Percentiles rank a stretch among this genome's conserved stretches.
These are phyloP conservation scores for Candida koratica DNA, from an alignment of 805 yeast genomes.

Conservation along the genomic window DNA sequence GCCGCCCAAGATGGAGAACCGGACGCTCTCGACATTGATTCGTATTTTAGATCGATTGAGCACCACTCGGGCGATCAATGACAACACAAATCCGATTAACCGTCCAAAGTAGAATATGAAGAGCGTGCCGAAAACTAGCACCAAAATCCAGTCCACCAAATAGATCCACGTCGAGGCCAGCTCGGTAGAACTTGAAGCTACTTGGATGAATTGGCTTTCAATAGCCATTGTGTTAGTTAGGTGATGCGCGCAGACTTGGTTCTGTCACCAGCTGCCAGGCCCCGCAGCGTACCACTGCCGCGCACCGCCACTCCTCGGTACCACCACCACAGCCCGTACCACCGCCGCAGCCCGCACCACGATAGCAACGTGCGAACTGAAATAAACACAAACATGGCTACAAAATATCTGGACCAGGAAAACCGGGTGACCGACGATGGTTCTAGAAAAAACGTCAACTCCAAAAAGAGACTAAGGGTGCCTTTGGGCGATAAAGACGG, in stretches of 20 bases:
- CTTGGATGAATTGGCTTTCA: constrained; percentile 24
- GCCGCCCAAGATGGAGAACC: constrained; percentile 79
- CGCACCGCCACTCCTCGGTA: no score
- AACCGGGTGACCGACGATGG: constrained; percentile 3
- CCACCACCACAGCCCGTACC: no score
- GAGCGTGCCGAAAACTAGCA: constrained; percentile 56
- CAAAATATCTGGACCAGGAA: constrained; percentile 8
- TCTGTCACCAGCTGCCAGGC: no score
- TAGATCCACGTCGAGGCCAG: constrained; percentile 56
- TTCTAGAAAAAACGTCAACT: constrained; percentile 3
- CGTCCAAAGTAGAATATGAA: constrained; percentile 77
- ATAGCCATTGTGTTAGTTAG: constrained; percentile 20
- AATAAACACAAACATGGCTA: constrained; percentile 3
- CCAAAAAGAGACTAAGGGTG: constrained; percentile 18
- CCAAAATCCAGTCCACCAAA: constrained; percentile 75
- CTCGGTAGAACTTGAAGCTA: constrained; percentile 19
- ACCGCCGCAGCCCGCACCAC: neutral
- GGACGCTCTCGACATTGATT: constrained; percentile 66
- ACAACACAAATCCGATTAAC: constrained; percentile 55
- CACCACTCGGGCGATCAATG: constrained; percentile 49
- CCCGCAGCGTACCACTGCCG: no score
- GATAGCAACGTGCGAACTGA: no score
- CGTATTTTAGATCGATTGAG: constrained; percentile 63
- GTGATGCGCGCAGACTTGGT: neutral
- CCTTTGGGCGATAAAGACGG: constrained; percentile 42